A percentile compares a stretch with the other conserved stretches of the same genome.
Conservation (phyloP, 495 filamentous ascomycete genomes). For the Hypoxylon fuscum region DNA sequence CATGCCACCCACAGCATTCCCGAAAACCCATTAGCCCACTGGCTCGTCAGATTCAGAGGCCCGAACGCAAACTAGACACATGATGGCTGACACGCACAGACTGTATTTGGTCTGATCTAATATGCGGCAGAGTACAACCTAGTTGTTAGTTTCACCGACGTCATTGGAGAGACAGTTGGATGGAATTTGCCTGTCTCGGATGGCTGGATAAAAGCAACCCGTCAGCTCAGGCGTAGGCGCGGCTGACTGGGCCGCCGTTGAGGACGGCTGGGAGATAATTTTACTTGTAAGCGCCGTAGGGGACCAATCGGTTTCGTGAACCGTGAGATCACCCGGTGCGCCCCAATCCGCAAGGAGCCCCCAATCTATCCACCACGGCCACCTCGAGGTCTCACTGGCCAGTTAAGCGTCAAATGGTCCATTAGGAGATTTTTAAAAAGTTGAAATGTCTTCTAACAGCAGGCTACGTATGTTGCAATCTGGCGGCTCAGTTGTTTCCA, state of each 20-base stretch:
- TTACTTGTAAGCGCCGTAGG: constrained; percentile 30
- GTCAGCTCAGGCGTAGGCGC: constrained; percentile 32
- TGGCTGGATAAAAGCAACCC: constrained; percentile 11
- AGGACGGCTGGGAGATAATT: constrained; percentile 1
- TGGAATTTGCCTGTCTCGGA: constrained; percentile 18
- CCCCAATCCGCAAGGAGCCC: constrained; percentile 1
- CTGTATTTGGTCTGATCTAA: too few relatives aligned
- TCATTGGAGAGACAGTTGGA: constrained; percentile 17
- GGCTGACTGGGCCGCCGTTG: constrained; percentile 22
- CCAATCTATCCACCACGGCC: constrained; percentile 2
- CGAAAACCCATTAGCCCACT: constrained; percentile 15
- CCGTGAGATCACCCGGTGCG: constrained; percentile 13
- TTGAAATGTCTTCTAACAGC: neutral
- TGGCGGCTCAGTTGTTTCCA: constrained; percentile 25
- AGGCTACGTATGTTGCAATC: constrained; percentile 5
- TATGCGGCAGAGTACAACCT: too few relatives aligned
- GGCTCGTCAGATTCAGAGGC: constrained; percentile 5
- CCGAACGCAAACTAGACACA: constrained; percentile 24
- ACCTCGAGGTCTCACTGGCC: constrained; percentile 9
- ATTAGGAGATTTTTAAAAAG: constrained; percentile 18
- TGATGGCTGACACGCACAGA: neutral
- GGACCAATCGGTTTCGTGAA: constrained; percentile 28
- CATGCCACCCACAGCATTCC: constrained; percentile 8
- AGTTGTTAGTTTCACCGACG: constrained; percentile 17
- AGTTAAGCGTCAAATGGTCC: constrained; percentile 24